phyloP scores from a whole-genome alignment of 176 grass and related monocot genomes.

The Hyparrhenia diplandra region DNA sequence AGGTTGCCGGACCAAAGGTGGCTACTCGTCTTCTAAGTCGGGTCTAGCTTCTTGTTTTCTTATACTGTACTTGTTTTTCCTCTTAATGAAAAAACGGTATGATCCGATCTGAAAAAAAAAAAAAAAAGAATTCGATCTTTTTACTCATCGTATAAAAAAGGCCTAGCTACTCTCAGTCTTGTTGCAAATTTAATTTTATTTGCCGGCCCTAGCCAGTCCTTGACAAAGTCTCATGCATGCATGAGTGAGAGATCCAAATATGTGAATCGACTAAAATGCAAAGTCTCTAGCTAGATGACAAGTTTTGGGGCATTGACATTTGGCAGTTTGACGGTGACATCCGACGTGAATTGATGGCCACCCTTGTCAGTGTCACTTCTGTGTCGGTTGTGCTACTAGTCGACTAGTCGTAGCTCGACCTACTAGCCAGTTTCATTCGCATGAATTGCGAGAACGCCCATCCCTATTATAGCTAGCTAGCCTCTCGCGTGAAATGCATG shows the following conservation, averaged over 20 bases:
- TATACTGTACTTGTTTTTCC: no score
- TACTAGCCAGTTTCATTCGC: not conserved
- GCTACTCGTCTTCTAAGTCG: no score
- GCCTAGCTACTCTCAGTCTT: not conserved
- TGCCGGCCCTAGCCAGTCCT: not conserved
- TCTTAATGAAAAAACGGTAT: no score
- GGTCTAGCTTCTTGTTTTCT: no score
- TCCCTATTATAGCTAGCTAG: not conserved
- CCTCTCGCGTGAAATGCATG: conserved; percentile 8
- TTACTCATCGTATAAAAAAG: no score
- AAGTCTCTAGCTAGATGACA: not conserved
- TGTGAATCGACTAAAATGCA: not conserved
- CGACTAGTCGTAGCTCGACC: no score
- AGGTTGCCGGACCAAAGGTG: no score
- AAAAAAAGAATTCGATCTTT: no score
- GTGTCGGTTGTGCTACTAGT: not conserved
- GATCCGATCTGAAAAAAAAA: no score
- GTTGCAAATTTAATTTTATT: not conserved
- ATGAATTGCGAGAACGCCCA: not conserved
- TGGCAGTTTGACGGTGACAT: not conserved
- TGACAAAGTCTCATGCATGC: not conserved
- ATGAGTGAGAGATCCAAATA: no score
- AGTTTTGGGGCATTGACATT: conserved; percentile 18
- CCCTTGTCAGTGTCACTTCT: conserved; percentile 1
- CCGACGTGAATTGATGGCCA: not conserved